Evolutionary conservation across 2,329 filamentous ascomycete species (phyloP).

Genomic region (Colletotrichum gigasporum): DNA sequence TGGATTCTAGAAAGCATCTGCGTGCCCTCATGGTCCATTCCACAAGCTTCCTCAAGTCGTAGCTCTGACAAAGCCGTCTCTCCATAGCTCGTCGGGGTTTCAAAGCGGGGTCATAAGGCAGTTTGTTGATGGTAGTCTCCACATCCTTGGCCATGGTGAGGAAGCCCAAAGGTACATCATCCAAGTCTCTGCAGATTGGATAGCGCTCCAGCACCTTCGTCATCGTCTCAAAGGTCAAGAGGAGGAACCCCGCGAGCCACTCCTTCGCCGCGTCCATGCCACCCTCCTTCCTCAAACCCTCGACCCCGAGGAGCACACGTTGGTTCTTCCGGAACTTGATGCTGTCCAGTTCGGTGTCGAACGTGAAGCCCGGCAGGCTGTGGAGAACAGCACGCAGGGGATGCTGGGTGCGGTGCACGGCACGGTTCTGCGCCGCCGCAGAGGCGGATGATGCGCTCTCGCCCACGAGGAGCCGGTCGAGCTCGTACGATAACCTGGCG

Average conservation of each 20-base stretch:
- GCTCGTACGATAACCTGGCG: neutral
- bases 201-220: neutral
- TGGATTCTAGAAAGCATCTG: neutral
- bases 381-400: conserved; percentile 6
- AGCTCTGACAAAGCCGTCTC: neutral
- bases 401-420: neutral
- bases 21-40: conserved; percentile 14
- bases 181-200: neutral
- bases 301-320: conserved; percentile 2
- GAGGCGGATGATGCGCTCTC: neutral
- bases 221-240: conserved; percentile 7
- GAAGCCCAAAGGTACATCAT: conserved; percentile 12
- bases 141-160: conserved; percentile 7
- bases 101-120: neutral
- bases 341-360: conserved; percentile 13
- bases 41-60: conserved; percentile 9
- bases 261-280: conserved; percentile 1
- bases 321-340: conserved; percentile 8
- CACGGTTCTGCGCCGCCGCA: neutral
- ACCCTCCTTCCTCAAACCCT: neutral
- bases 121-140: neutral
- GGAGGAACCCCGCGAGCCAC: conserved; percentile 16
- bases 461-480: conserved; percentile 16
- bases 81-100: conserved; percentile 16
- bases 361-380: conserved; percentile 12